Base-by-base conservation (phyloP, 164 flowering plant species). In the Warburgia ugandensis region DNA sequence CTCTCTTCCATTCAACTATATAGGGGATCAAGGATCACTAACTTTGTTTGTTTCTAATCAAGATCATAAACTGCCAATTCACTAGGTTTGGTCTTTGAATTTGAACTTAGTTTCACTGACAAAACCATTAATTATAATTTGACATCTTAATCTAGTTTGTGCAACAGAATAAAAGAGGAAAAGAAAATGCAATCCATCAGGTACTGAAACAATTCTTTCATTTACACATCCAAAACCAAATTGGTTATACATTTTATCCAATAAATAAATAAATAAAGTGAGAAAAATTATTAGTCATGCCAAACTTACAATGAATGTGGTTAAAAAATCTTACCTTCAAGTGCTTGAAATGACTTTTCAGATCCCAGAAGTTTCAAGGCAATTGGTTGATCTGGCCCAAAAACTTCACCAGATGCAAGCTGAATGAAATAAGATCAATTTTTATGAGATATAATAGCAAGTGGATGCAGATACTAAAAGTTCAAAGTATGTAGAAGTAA, bases 331-430 rank as follows among this genome's bases (percentile, higher is more conserved):
- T 38, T 57, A 84, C 97, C 97, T 79, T 90, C 97, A 50, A 90
- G 91, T 50, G 95, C 97, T 70, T 78, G 74, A 14, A 84, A 45
- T 17, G 97, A 90, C 61, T 82, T 73, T 64, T 82, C 86, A 21
- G 97, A 90, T 30, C 97, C 97, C 65, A 90, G 47, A 29, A 90
- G 69, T 60, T 82, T 86, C 73, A 90, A 70, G 6, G 95, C 85
- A 61, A 86, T 62, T 33, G 97, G 97, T 65, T 90, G 97, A 66
- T 90, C 79, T 29, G 68, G 82, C 13, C 97, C 97, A 66, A 86
- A 86, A 38, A 84, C 95, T 60, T 84, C 86, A 54, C 98, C 98
- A 55, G 98, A 80, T 54, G 98, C 98, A 64, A 92, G 80, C 98
- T 92, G 78, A 35, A 30, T n/a, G 56, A 16, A 50, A 39, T 0